Base-by-base conservation (phyloP, 2,329 filamentous ascomycete species). In the Metarhizium robertsii region DNA sequence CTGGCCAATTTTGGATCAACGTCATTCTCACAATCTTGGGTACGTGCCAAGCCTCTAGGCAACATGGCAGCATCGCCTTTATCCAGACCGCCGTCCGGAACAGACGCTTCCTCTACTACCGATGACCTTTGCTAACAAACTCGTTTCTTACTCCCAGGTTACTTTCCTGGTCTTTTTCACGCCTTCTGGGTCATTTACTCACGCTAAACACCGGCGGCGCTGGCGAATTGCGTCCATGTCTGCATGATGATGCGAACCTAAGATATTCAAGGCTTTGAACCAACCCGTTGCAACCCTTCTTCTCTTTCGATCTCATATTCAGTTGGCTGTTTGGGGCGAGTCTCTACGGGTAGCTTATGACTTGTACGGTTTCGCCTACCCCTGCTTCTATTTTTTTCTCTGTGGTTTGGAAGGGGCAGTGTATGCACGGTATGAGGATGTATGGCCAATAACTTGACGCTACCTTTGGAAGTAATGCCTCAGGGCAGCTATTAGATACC, bases 1-100 rank as follows among this genome's bases (percentile, higher is more conserved):
- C 86, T 69, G 84, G 86, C 63, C 89, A 95, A 71, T 79, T 96
- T 67, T 79, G 92, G 74, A 95, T 96, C 83, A 95, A 95, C 85
- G 89, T 95, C 73, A 80, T 91, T 67, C 77, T 95, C 75, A 95
- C 90, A 65, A 83, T 90, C 64, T 78, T 90, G 64, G 78, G 77
- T 79, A 75, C 61, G 75, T 30, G 20, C 10, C 3, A 48, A 18
- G 42, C 18, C n/a, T 25, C 43, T 13, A 2, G 1, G 13, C 14
- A n/a, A 11, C 43, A 6, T 46, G 5, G 18, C 43, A 8, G 6
- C n/a, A 18, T 46, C 43, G 16, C 43, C n/a, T 46, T 2, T 6
- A 2, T 20, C 5, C 43, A 46, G n/a, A 46, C 25, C 34, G 36
- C 43, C 20, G n/a, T 43, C 50, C 40, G 13, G 45, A 25, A 25